Percentiles rank a stretch among this genome's conserved stretches.
These are phyloP conservation scores for Herpetomonas tarakana DNA, from an alignment of 208 protist genomes.

Conservation along the genomic window DNA sequence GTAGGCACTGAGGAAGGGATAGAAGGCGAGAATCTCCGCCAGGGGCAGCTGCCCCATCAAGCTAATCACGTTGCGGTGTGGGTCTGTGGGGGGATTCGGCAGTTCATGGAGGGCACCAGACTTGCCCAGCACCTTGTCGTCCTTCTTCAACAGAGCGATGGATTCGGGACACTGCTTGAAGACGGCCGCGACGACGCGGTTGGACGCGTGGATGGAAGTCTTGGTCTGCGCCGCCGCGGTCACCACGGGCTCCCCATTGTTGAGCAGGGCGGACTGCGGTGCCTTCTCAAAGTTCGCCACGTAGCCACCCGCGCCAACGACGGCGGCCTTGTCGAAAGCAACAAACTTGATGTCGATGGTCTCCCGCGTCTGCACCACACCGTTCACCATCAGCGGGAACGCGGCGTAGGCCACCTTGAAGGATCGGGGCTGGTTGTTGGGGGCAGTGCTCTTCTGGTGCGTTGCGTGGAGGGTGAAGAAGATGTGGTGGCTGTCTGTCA, in stretches of 20 bases:
- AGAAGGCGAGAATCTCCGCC: slow-evolving; percentile 83
- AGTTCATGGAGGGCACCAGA: slow-evolving; percentile 33
- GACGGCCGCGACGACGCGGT: slow-evolving; percentile 51
- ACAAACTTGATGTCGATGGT: slow-evolving; percentile 71
- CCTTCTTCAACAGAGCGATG: slow-evolving; percentile 29
- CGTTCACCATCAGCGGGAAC: slow-evolving; percentile 68
- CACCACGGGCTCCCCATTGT: slow-evolving; percentile 62
- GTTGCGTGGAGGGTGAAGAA: slow-evolving; percentile 84
- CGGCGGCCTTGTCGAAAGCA: slow-evolving; percentile 54
- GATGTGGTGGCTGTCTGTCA: slow-evolving; percentile 78
- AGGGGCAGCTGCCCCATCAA: slow-evolving; percentile 66
- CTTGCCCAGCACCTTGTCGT: slow-evolving; percentile 49
- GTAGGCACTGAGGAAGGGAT: slow-evolving; percentile 75
- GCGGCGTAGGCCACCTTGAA: slow-evolving; percentile 79
- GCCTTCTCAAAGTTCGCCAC: slow-evolving; percentile 72
- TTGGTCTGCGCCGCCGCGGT: slow-evolving; percentile 54
- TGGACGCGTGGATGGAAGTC: slow-evolving; percentile 79
- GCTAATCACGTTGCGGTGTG: slow-evolving; percentile 46
- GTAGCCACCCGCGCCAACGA: slow-evolving; percentile 71
- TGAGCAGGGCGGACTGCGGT: slow-evolving; percentile 43
- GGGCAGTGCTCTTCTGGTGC: slow-evolving; percentile 46
- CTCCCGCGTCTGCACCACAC: slow-evolving; percentile 65
- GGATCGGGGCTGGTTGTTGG: slow-evolving; percentile 33
- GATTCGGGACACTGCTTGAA: slow-evolving; percentile 51
- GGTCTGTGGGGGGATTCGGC: slow-evolving; percentile 18